Evolutionary conservation across 768 basidiomycete species (phyloP).

Genomic region (Inosperma sp.): DNA sequence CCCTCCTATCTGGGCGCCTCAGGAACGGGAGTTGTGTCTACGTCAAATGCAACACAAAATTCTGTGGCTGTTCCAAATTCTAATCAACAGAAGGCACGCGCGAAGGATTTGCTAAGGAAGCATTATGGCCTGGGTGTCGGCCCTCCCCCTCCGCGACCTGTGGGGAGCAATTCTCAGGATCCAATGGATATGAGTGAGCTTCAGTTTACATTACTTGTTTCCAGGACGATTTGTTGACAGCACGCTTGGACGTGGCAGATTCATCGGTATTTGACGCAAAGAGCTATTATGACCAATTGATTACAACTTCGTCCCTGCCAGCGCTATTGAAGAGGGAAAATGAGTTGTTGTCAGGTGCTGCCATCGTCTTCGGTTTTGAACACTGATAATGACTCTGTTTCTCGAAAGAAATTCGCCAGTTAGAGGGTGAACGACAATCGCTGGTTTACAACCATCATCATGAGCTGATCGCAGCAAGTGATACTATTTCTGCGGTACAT

Average conservation of each 20-base stretch:
- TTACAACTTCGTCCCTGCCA: constrained; percentile 73
- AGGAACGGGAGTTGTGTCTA: constrained; percentile 1
- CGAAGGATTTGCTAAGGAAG: constrained; percentile 74
- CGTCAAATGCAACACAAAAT: background rate
- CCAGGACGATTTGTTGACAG: background rate
- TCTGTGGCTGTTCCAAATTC: constrained; percentile 9
- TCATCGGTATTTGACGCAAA: constrained; percentile 79
- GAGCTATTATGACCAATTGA: constrained; percentile 80
- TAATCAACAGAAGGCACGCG: constrained; percentile 47
- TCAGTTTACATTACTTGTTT: background rate
- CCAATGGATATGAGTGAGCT: constrained; percentile 78
- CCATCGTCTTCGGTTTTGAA: background rate
- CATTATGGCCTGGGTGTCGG: constrained; percentile 85
- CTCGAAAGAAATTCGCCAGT: constrained; percentile 70
- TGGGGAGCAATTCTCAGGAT: constrained; percentile 54
- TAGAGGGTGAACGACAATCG: constrained; percentile 85
- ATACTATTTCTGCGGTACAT: constrained; percentile 81
- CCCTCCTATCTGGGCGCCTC: background rate
- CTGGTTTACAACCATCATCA: constrained; percentile 95
- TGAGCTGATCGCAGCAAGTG: constrained; percentile 89
- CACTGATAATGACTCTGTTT: background rate
- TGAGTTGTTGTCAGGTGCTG: constrained; percentile 65
- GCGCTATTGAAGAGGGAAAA: constrained; percentile 76
- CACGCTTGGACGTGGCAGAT: constrained; percentile 42
- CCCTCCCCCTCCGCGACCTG: constrained; percentile 56